These are phyloP conservation scores for Lasiosphaeria hispida DNA, from an alignment of 495 filamentous ascomycete genomes.

Conservation along the genomic window DNA sequence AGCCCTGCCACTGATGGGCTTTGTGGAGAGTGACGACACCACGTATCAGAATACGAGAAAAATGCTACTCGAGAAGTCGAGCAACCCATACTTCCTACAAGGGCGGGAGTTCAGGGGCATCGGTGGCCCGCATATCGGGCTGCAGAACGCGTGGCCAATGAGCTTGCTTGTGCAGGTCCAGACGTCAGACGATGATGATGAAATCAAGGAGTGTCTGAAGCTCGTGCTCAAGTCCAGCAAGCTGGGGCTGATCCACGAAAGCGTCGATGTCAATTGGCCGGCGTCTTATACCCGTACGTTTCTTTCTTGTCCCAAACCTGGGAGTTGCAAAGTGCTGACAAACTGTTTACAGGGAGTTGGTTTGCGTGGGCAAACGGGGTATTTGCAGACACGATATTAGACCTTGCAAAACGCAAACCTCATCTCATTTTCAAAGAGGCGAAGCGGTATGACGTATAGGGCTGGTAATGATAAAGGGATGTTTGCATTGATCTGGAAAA, in stretches of 20 bases:
- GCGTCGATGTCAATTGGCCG: constrained; percentile 75
- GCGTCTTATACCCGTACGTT: constrained; percentile 71
- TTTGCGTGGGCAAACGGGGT: constrained; percentile 98
- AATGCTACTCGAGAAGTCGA: constrained; percentile 76
- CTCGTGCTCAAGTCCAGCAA: constrained; percentile 68
- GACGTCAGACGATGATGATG: constrained; percentile 82
- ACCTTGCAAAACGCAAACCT: constrained; percentile 82
- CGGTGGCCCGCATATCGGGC: constrained; percentile 76
- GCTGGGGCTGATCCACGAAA: constrained; percentile 87
- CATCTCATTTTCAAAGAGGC: constrained; percentile 78
- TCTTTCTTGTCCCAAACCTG: background rate
- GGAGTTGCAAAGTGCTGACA: constrained; percentile 27
- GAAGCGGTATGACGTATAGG: constrained; percentile 41
- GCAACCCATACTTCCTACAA: constrained; percentile 86
- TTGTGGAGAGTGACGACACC: constrained; percentile 61
- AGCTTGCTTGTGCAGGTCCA: constrained; percentile 85
- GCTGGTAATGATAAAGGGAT: background rate
- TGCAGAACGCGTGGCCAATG: constrained; percentile 96
- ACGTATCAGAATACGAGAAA: constrained; percentile 87
- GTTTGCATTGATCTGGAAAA: background rate
- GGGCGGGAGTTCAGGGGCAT: constrained; percentile 84
- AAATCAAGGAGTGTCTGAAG: constrained; percentile 71
- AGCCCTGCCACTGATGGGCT: constrained; percentile 83
- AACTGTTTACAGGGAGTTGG: constrained; percentile 63
- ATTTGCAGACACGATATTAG: constrained; percentile 89